Conservation (phyloP, 2,329 filamentous ascomycete species). For the Xenosphaeropsis pyriputrescens region DNA sequence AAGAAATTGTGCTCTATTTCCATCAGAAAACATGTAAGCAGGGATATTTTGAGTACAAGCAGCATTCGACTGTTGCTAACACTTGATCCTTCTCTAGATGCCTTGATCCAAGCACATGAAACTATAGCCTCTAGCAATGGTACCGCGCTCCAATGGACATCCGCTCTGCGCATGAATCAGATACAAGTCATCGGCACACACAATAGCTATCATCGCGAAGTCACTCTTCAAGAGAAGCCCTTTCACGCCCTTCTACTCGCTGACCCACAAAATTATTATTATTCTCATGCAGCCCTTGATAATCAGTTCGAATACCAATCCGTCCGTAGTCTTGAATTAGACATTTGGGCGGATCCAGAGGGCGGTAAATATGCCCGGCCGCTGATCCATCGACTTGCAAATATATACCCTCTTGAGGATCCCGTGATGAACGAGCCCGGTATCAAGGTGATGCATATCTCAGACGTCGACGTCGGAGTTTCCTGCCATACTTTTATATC, state of each 20-base stretch:
- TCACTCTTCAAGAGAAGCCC: slow-evolving; percentile 22
- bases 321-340: slow-evolving; percentile 31
- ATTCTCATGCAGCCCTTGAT: slow-evolving; percentile 28
- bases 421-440: slow-evolving; percentile 22
- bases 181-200: slow-evolving; percentile 35
- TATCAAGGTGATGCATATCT: slow-evolving; percentile 34
- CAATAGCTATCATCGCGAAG: slow-evolving; percentile 34
- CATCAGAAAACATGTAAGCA: too few species aligned
- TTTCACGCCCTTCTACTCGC: slow-evolving; percentile 8
- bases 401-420: background rate
- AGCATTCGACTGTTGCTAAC: too few species aligned
- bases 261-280: slow-evolving; percentile 26
- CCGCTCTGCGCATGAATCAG: slow-evolving; percentile 30
- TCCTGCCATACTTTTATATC: slow-evolving; percentile 29
- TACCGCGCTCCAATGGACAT: slow-evolving; percentile 10
- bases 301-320: slow-evolving; percentile 29
- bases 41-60: too few species aligned
- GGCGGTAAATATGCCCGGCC: slow-evolving; percentile 28
- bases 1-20: too few species aligned
- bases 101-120: too few species aligned
- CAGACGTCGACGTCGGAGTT: slow-evolving; percentile 29
- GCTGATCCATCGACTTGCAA: background rate
- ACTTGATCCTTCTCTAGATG: too few species aligned
- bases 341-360: slow-evolving; percentile 30
- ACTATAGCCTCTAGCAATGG: too few species aligned